Base-by-base conservation (phyloP, 495 filamentous ascomycete species). In the Xylaria grammica region DNA sequence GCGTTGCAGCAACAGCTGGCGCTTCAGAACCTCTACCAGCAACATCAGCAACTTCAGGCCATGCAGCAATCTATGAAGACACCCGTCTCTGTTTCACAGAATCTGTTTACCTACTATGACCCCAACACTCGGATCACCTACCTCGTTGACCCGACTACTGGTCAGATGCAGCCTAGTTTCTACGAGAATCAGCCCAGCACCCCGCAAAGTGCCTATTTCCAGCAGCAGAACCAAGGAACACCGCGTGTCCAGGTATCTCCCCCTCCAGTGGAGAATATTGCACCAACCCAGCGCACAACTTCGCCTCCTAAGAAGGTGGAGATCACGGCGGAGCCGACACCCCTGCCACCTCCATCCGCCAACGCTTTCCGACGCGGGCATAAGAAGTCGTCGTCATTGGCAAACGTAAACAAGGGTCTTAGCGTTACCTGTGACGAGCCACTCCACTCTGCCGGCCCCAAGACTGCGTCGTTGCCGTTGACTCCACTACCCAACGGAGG, bases 331-430 rank as follows among this genome's bases (percentile, higher is more conserved):
- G 90, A 94, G 49, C 83, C 88, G 15, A 81, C 83, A 49, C 90
- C 91, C 6, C 83, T 94, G 42, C 91, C 92, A 34, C 91, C 90
- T 3, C 91, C 91, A 61, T 92, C 91, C 53, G 86, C 88, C 38
- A 92, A 90, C 68, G 90, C 92, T 17, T 97, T 97, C 79, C 94
- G 94, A 60, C 91, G 92, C 61, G 90, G 91, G 32, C 93, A 98
- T 78, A 93, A 93, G 78, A 97, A 97, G 85, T 86, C 88, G 15
- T 86, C 87, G n/a, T 94, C 94, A 2, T 87, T 93, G 46, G 86
- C 85, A 20, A 88, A 88, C 60, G 83, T 78, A 48, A 80, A 84
- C 69, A 89, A 85, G 72, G 77, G 79, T 22, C 79, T 88, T 61
- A 83, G 85, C 45, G 83, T 85, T n/a, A 75, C 85, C 55, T 27